Percentiles rank a stretch among this genome's conserved stretches.
phyloP scores from a whole-genome alignment of 169 alveolate genomes.

The Plasmodium malariae region DNA sequence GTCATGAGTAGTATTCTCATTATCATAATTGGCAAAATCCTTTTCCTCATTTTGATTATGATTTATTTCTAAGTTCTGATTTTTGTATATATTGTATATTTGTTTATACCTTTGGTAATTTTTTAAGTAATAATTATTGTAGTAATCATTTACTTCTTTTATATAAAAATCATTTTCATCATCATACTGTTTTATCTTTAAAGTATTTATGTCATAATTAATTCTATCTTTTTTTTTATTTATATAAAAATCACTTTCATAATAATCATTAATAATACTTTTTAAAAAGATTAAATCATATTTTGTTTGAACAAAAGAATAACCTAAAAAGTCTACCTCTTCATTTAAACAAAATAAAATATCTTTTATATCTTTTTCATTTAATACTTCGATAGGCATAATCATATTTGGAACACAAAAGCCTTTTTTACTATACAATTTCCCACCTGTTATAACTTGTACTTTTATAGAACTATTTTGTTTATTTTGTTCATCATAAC shows the following conservation, averaged over 20 bases:
- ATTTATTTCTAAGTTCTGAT: conserved; percentile 23
- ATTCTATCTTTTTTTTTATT: conserved; percentile 80
- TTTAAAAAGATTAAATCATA: conserved; percentile 82
- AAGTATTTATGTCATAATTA: conserved; percentile 31
- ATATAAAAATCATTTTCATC: conserved; percentile 61
- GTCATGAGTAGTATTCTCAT: background rate
- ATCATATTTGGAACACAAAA: conserved; percentile 87
- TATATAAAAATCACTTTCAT: conserved; percentile 78
- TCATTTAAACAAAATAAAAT: conserved; percentile 85
- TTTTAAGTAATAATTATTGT: conserved; percentile 66
- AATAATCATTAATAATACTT: conserved; percentile 82
- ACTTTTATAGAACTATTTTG: conserved; percentile 77
- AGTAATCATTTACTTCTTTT: conserved; percentile 73
- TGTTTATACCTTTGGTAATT: conserved; percentile 37
- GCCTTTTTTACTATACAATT: conserved; percentile 87
- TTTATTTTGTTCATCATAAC: conserved; percentile 4
- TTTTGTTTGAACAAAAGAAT: conserved; percentile 84
- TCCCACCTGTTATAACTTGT: conserved; percentile 84
- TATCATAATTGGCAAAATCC: background rate
- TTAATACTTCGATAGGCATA: conserved; percentile 85
- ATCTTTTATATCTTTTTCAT: conserved; percentile 86
- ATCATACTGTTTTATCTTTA: conserved; percentile 55
- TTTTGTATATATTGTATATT: conserved; percentile 62
- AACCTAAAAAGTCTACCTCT: conserved; percentile 85
- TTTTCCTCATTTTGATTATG: background rate